These are phyloP conservation scores for Camelina sativa DNA, from an alignment of 345 rosid genomes.

Conservation along the genomic window DNA sequence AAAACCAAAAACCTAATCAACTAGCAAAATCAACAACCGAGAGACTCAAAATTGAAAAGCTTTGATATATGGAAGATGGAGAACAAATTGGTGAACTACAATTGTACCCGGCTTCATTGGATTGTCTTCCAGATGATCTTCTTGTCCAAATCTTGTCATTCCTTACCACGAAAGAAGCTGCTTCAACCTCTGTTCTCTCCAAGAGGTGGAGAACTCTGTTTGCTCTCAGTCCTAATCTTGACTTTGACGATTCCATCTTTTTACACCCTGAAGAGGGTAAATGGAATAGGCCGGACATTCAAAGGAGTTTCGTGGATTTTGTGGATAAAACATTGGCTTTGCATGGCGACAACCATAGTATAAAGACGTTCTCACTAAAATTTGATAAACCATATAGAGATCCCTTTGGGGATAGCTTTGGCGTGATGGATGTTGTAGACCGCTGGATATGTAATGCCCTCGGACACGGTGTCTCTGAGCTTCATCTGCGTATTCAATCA, in stretches of 20 bases:
- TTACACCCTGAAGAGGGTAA: too few relatives aligned
- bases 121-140: not conserved
- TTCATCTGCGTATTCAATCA: not conserved
- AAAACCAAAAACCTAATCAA: too few relatives aligned
- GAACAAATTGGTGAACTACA: too few relatives aligned
- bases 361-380: not conserved
- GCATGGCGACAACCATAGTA: too few relatives aligned
- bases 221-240: not conserved
- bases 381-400: too few relatives aligned
- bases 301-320: not conserved
- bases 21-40: too few relatives aligned
- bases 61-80: too few relatives aligned
- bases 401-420: too few relatives aligned
- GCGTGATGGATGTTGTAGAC: not conserved
- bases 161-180: slow-evolving; percentile 15
- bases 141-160: not conserved
- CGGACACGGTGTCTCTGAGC: not conserved
- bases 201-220: slow-evolving; percentile 25
- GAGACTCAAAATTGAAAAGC: too few relatives aligned
- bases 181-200: slow-evolving; percentile 24
- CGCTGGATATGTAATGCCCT: not conserved
- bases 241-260: not conserved
- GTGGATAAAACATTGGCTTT: not conserved
- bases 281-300: not conserved
- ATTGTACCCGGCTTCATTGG: not conserved